These are phyloP conservation scores for Xylaria nigripes DNA, from an alignment of 495 filamentous ascomycete genomes.

Conservation along the genomic window DNA sequence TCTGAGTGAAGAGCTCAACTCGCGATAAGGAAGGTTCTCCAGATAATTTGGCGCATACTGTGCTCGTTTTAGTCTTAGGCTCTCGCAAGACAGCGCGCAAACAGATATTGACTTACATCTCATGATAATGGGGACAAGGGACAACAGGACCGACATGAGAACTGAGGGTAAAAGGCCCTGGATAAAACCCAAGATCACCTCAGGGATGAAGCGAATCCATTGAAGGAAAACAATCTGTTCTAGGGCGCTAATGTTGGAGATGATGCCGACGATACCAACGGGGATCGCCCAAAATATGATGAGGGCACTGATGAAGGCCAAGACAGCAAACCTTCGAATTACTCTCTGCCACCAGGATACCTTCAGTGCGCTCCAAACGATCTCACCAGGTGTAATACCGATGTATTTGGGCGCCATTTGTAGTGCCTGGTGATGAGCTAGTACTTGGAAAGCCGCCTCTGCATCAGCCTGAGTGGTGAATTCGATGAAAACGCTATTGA, in stretches of 20 bases:
- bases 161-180: conserved; percentile 78
- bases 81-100: neutral
- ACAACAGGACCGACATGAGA: conserved; percentile 77
- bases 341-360: conserved; percentile 86
- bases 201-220: conserved; percentile 69
- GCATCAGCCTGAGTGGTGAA: conserved; percentile 75
- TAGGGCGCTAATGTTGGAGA: conserved; percentile 77
- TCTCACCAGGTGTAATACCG: conserved; percentile 73
- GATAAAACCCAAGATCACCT: conserved; percentile 66
- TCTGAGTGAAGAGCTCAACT: conserved; percentile 82
- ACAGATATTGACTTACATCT: conserved; percentile 36
- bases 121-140: conserved; percentile 79
- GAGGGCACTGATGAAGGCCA: conserved; percentile 63
- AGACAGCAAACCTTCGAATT: conserved; percentile 59
- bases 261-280: conserved; percentile 72
- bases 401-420: conserved; percentile 92
- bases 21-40: conserved; percentile 70
- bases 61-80: conserved; percentile 5
- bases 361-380: conserved; percentile 81
- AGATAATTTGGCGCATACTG: conserved; percentile 62
- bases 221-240: conserved; percentile 50
- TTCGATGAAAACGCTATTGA: conserved; percentile 80
- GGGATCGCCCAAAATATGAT: conserved; percentile 97
- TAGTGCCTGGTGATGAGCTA: conserved; percentile 80
- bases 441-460: conserved; percentile 75